Base-by-base conservation (phyloP, 2,329 filamentous ascomycete species). In the Colletotrichum euphorbiae region DNA sequence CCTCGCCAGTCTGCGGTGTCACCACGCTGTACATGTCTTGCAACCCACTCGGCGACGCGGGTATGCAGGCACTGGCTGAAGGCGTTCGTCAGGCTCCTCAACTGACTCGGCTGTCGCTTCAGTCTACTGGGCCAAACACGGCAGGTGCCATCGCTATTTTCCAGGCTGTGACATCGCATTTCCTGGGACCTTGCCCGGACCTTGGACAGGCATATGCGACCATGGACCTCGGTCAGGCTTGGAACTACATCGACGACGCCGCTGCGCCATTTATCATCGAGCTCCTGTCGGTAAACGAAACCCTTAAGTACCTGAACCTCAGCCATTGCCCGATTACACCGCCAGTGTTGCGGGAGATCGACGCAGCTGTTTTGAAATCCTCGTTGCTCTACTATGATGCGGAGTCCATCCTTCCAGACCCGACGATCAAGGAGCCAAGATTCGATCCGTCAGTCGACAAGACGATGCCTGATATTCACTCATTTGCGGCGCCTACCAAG, bases 201-300 rank as follows among this genome's bases (percentile, higher is more conserved):
- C 67, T 85, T 4, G 80, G 82, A 15, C 83, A 85, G 71, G 79
- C 78, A 19, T 84, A 80, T 71, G 78, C 80, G n/a, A 85, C 83
- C 11, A 71, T 79, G 33, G 83, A 85, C 66, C 78, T 83, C 1
- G 75, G 75, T 33, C 78, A 80, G 72, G 80, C 80, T 31, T 85
- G 82, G 75, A 85, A 85, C 67, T 85, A 79, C 73, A 75, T 85
- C 46, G 79, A 80, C 31, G 80, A 83, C 65, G 75, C 46, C 5
- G 74, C 76, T 17, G 74, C 79, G 3, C 67, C 74, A 2, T 71
- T 77, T 21, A 74, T 85, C 9, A 68, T 72, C 40, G 67, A 72
- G 13, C 71, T 85, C 17, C 66, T 84, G 57, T 69, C 67, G 13
- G 72, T 73, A 4, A 73, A 75, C 17, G 71, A 75, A 9, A 67